These are phyloP conservation scores for Singerocomus inundabilis DNA, from an alignment of 1,284 basidiomycete genomes.

Conservation along the genomic window DNA sequence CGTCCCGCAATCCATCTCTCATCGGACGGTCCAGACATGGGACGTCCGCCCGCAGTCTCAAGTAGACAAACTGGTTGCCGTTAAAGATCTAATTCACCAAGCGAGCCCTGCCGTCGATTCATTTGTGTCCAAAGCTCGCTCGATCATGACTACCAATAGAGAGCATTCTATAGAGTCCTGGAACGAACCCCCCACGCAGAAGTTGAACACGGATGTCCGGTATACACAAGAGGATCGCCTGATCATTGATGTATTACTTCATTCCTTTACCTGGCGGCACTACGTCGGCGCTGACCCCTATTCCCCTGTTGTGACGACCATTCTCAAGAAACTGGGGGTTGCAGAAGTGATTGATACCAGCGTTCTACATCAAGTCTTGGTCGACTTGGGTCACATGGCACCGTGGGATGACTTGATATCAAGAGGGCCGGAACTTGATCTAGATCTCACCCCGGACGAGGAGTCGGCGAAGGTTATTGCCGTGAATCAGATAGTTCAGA, in stretches of 20 bases:
- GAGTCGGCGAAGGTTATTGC: slow-evolving; percentile 31
- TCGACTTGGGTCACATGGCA: slow-evolving; percentile 68
- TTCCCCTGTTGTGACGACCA: slow-evolving; percentile 47
- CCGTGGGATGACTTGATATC: slow-evolving; percentile 70
- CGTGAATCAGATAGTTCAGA: slow-evolving; percentile 36
- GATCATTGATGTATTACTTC: slow-evolving; percentile 67
- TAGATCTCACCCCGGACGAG: slow-evolving; percentile 38
- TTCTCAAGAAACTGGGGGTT: slow-evolving; percentile 59
- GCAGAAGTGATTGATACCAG: slow-evolving; percentile 38
- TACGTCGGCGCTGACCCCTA: slow-evolving; percentile 68
- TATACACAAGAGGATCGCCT: slow-evolving; percentile 61
- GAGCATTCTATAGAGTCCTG: slow-evolving; percentile 35
- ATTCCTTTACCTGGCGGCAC: slow-evolving; percentile 59
- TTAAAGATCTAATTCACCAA: slow-evolving; percentile 52
- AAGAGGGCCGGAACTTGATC: slow-evolving; percentile 34
- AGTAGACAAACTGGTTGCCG: slow-evolving; percentile 52
- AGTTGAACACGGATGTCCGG: slow-evolving; percentile 32
- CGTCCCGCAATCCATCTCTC: slow-evolving; percentile 54
- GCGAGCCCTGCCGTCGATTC: slow-evolving; percentile 43
- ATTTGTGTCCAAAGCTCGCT: slow-evolving; percentile 60
- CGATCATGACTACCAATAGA: slow-evolving; percentile 38
- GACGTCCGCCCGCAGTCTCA: slow-evolving; percentile 67
- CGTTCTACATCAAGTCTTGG: slow-evolving; percentile 47
- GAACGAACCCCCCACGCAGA: slow-evolving; percentile 32
- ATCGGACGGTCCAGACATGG: slow-evolving; percentile 61